phyloP scores from a whole-genome alignment of 1,284 basidiomycete species.

The Leccinum fuscescens region DNA sequence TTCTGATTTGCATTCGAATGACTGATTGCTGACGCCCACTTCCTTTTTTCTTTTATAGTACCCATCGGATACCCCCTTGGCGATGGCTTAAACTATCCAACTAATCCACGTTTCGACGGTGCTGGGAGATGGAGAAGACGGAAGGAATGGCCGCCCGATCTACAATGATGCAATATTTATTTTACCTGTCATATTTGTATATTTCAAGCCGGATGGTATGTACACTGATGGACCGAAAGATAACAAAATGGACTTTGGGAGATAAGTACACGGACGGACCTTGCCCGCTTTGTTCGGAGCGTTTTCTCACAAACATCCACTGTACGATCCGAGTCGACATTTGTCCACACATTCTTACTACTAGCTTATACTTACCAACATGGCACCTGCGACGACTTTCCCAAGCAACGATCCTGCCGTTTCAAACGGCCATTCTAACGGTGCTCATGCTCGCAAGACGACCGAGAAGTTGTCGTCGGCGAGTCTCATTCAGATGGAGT shows the following conservation, averaged over 20 bases:
- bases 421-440: conserved; percentile 15
- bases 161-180: conserved; percentile 40
- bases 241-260: background rate
- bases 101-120: conserved; percentile 72
- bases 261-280: background rate
- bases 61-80: conserved; percentile 58
- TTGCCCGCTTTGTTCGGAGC: background rate
- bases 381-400: conserved; percentile 25
- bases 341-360: background rate
- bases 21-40: conserved; percentile 5
- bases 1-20: background rate
- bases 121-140: conserved; percentile 68
- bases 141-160: conserved; percentile 66
- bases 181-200: conserved; percentile 1
- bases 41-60: conserved; percentile 42
- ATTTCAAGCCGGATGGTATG: background rate
- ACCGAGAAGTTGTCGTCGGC: conserved; percentile 46
- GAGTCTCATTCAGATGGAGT: conserved; percentile 80
- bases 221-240: background rate
- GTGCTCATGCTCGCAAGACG: conserved; percentile 16
- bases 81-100: conserved; percentile 64
- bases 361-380: conserved; percentile 7
- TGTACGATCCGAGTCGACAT: background rate
- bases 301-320: conserved; percentile 7
- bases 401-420: background rate